A percentile compares a stretch with the other conserved stretches of the same genome.
Conservation (phyloP, 208 protist species). For the Lotmaria passim region DNA sequence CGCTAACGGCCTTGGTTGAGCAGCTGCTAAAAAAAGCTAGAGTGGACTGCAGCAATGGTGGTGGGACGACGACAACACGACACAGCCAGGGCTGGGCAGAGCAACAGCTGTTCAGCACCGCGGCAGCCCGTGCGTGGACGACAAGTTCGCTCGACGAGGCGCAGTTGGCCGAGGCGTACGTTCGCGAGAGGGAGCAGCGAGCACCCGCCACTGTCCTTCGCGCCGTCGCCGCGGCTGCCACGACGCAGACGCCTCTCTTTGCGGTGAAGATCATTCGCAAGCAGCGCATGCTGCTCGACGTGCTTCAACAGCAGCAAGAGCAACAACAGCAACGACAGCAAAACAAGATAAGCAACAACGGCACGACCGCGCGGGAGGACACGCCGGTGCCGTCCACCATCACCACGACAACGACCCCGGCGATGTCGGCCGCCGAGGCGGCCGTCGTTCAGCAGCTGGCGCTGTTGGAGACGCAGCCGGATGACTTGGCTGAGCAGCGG, state of each 20-base stretch:
- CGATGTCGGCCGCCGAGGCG: slow-evolving; percentile 20
- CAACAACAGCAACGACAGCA: slow-evolving; percentile 17
- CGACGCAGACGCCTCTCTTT: slow-evolving; percentile 29
- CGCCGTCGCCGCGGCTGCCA: slow-evolving; percentile 1
- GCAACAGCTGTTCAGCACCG: slow-evolving; percentile 22
- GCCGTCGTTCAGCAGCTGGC: slow-evolving; percentile 37
- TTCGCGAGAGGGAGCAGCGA: slow-evolving; percentile 14
- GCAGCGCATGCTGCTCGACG: slow-evolving; percentile 46
- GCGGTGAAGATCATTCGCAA: slow-evolving; percentile 61
- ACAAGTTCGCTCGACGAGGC: slow-evolving; percentile 17
- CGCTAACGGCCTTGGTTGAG: too few species aligned
- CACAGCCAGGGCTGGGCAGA: not conserved
- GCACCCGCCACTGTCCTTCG: slow-evolving; percentile 17
- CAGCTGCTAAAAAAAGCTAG: too few species aligned
- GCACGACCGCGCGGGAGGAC: not conserved
- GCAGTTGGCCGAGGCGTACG: slow-evolving; percentile 17
- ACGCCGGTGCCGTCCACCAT: not conserved
- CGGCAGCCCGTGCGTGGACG: slow-evolving; percentile 1
- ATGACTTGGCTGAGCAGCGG: slow-evolving; percentile 37
- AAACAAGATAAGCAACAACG: not conserved
- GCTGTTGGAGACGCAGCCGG: slow-evolving; percentile 52
- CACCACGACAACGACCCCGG: not conserved
- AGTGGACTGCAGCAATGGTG: not conserved
- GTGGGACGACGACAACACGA: too few species aligned
- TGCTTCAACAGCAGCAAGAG: slow-evolving; percentile 24